These are phyloP conservation scores for Russula brevipes DNA, from an alignment of 768 basidiomycete species.

Conservation along the genomic window DNA sequence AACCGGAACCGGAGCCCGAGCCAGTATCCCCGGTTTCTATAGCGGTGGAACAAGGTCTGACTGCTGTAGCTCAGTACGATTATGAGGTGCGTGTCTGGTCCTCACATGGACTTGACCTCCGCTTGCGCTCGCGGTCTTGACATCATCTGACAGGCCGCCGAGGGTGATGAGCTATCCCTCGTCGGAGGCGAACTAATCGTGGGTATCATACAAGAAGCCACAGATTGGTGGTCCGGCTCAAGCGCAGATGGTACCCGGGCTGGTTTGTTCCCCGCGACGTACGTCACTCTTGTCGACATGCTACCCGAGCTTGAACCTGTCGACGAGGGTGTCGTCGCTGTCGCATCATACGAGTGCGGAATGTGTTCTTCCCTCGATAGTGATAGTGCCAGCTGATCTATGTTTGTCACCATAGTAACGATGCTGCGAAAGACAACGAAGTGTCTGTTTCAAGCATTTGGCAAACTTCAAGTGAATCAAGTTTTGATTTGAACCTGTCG, in stretches of 20 bases:
- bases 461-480: too few relatives aligned
- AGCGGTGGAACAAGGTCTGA: constrained; percentile 42
- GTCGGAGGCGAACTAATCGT: constrained; percentile 77
- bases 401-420: constrained; percentile 51
- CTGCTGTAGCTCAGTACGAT: constrained; percentile 73
- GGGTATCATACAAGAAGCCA: constrained; percentile 77
- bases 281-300: constrained; percentile 69
- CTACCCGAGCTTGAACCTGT: constrained; percentile 42
- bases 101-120: too few relatives aligned
- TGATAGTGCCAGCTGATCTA: constrained; percentile 9
- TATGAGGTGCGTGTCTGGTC: constrained; percentile 53
- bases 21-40: constrained; percentile 35
- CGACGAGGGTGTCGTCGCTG: constrained; percentile 54
- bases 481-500: too few relatives aligned
- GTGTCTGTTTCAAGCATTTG: constrained; percentile 50
- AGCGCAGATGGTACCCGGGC: constrained; percentile 57
- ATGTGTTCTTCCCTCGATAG: background rate
- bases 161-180: constrained; percentile 82
- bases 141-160: constrained; percentile 48
- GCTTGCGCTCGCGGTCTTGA: background rate
- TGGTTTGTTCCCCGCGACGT: constrained; percentile 89
- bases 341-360: constrained; percentile 69
- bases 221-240: constrained; percentile 90
- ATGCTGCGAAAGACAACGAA: constrained; percentile 89
- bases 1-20: constrained; percentile 30